These are phyloP conservation scores for Boletus subcaerulescens DNA, from an alignment of 768 basidiomycete species.

Conservation along the genomic window DNA sequence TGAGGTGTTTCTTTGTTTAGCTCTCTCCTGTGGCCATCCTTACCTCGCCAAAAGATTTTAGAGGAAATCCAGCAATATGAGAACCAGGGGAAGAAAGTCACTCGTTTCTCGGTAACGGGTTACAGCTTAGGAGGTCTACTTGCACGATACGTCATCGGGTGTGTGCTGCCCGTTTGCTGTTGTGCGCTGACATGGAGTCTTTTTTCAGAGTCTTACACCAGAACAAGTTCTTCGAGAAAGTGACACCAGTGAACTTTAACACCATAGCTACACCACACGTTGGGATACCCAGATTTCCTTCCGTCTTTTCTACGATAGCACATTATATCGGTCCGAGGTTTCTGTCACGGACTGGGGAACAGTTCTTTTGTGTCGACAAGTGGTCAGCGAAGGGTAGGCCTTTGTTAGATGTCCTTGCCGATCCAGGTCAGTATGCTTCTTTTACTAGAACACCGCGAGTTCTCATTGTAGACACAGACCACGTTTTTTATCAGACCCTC, in stretches of 20 bases:
- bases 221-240: conserved; percentile 64
- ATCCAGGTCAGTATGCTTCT: conserved; percentile 52
- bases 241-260: conserved; percentile 76
- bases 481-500: conserved; percentile 74
- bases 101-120: conserved; percentile 70
- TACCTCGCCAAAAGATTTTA: conserved; percentile 43
- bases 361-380: conserved; percentile 71
- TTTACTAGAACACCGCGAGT: neutral
- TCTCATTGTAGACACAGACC: conserved; percentile 41
- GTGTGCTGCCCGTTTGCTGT: conserved; percentile 13
- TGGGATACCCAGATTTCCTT: conserved; percentile 65
- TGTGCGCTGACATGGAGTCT: neutral
- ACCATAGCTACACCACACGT: conserved; percentile 84
- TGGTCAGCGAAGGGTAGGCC: conserved; percentile 68
- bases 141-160: conserved; percentile 76
- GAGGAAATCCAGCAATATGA: conserved; percentile 54
- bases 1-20: conserved; percentile 26
- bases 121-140: conserved; percentile 83
- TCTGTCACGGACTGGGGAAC: conserved; percentile 76
- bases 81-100: conserved; percentile 53
- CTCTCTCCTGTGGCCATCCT: neutral
- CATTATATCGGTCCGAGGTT: conserved; percentile 62
- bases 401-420: conserved; percentile 74
- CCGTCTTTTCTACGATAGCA: conserved; percentile 52
- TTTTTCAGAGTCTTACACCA: conserved; percentile 56